These are phyloP conservation scores for Lipomyces sp. DNA, from an alignment of 805 yeast species.

Conservation along the genomic window DNA sequence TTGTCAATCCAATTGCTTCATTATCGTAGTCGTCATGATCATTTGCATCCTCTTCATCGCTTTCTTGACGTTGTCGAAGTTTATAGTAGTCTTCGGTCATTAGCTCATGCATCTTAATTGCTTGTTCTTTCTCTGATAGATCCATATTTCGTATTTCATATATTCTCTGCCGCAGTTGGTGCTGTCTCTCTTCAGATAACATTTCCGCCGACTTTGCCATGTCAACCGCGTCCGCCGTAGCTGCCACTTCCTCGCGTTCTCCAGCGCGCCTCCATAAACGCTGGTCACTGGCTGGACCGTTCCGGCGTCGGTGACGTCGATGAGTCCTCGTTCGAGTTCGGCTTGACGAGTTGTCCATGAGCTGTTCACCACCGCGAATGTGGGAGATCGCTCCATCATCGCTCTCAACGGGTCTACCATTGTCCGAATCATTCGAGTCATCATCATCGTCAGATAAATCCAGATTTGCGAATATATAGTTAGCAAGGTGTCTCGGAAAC, in stretches of 20 bases:
- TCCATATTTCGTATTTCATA: conserved; percentile 41
- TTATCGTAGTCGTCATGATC: conserved; percentile 20
- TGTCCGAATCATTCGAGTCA: background rate
- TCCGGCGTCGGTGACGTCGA: background rate
- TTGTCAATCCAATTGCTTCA: conserved; percentile 19
- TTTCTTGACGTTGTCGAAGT: conserved; percentile 28
- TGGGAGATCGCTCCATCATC: background rate
- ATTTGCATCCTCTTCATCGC: conserved; percentile 42
- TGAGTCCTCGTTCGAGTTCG: background rate
- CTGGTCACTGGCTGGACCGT: background rate
- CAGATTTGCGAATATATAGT: conserved; percentile 24
- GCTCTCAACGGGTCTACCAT: background rate
- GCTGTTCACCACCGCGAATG: background rate
- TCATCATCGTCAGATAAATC: conserved; percentile 12
- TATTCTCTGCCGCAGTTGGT: conserved; percentile 42
- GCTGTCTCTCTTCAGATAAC: conserved; percentile 29
- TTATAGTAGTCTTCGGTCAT: conserved; percentile 46
- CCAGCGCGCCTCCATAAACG: background rate
- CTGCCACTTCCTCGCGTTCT: background rate
- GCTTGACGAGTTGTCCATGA: conserved; percentile 8
- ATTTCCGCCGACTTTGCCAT: conserved; percentile 2
- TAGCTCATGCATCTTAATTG: conserved; percentile 44
- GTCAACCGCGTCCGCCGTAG: background rate
- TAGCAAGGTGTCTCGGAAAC: conserved; percentile 31
- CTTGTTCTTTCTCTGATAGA: conserved; percentile 46